Evolutionary conservation across 257 asterid genomes (phyloP), one percentile per base, ranked within the genome.

Genomic region (Solanum clarkiae): DNA sequence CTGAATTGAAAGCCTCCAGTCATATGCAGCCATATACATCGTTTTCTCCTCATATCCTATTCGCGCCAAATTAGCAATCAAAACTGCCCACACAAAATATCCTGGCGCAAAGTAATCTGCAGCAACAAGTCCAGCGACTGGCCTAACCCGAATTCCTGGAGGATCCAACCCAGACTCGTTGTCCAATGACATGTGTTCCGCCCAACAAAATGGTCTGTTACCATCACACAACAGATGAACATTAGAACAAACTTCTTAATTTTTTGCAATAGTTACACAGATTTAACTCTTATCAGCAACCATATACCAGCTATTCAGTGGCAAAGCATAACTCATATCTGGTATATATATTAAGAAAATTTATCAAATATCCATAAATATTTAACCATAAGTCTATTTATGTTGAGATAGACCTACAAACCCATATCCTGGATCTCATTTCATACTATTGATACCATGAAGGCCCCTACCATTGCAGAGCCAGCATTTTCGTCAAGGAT

Each of bases 11-110:
- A 96, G 94, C 87, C 99, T 93, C 99, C 99, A 96, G 88, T 96
- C 99, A 86, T 96, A 94, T 63, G 98, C 92, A 88, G 99, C 99
- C 99, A 96, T 96, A 87, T 93, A 93, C 99, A 96, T 96, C 0
- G 93, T 91, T 86, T 96, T 96, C 91, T 96, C 98, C 87, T 96
- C 99, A 79, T 94, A 96, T 51, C 99, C 99, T 80, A 94, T 94
- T 80, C 92, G 90, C 36, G 99, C 99, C 85, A 96, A 92, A 87
- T 91, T 96, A 80, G 95, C 95, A 10, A 96, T 96, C 80, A 96
- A 88, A 88, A 96, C 99, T 24, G 99, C 99, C 99, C 99, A 96
- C 14, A 96, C 99, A 88, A 94, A 96, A 88, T 96, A 96, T 69
- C 99, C 99, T 4, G 99, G 98, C 42, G 94, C 94, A 72, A 96